A percentile compares a stretch with the other conserved stretches of the same genome.
Conservation (phyloP, 345 rosid genomes). For the Hibiscus mutabilis region DNA sequence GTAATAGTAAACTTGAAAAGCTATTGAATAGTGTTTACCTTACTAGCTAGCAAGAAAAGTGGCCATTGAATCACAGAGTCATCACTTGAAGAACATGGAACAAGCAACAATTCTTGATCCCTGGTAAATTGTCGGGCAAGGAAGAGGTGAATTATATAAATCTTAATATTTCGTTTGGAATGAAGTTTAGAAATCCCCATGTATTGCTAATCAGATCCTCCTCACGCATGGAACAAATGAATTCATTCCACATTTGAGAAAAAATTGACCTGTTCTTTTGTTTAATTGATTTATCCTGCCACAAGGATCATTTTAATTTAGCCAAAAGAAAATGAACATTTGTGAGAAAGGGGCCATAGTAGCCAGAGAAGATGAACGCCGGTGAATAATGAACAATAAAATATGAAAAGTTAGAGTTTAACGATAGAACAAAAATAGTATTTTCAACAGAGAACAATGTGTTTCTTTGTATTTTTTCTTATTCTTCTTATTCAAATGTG, state of each 20-base stretch:
- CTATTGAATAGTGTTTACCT: conserved; percentile 40
- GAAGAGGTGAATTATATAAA: conserved; percentile 7
- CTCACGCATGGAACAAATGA: conserved; percentile 67
- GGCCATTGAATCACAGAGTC: conserved; percentile 83
- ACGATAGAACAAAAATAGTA: too few species aligned
- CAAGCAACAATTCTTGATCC: conserved; percentile 76
- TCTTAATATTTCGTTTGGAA: conserved; percentile 7
- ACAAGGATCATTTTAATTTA: conserved; percentile 18
- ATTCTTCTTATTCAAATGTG: too few species aligned
- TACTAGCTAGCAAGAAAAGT: conserved; percentile 94
- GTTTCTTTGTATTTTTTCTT: too few species aligned
- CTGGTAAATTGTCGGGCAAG: conserved; percentile 32
- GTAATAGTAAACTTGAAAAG: conserved; percentile 12
- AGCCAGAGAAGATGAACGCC: too few species aligned
- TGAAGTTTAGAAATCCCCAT: conserved; percentile 31
- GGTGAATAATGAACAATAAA: too few species aligned
- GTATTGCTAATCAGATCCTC: conserved; percentile 84
- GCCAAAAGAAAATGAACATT: conserved; percentile 7
- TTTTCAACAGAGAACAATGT: too few species aligned
- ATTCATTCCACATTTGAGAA: conserved; percentile 85
- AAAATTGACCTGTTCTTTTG: conserved; percentile 51
- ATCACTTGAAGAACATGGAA: conserved; percentile 64
- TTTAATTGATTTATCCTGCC: conserved; percentile 47
- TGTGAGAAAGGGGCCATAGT: too few species aligned
- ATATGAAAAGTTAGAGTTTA: too few species aligned